Evolutionary conservation across 345 rosid genomes (phyloP).

Genomic region (Rhizophora apiculata): DNA sequence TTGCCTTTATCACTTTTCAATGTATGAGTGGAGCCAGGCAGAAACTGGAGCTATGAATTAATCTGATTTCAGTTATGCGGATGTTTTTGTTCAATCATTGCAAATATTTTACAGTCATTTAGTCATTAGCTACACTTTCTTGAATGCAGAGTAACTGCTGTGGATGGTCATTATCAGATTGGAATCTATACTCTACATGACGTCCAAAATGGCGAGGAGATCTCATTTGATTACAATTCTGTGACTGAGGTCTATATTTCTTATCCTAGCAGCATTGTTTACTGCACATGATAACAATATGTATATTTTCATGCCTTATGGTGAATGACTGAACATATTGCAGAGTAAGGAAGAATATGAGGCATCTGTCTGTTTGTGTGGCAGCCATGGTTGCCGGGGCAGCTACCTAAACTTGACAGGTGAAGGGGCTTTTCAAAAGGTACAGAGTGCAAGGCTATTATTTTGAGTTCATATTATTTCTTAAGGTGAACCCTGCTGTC

Average conservation of each 20-base stretch:
- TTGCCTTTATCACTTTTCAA: neutral
- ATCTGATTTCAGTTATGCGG: neutral
- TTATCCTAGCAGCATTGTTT: conserved; percentile 11
- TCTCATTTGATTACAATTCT: conserved; percentile 96
- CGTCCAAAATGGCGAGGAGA: conserved; percentile 91
- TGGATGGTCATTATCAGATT: conserved; percentile 96
- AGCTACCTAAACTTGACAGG: conserved; percentile 99
- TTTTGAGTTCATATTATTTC: neutral
- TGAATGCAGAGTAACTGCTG: conserved; percentile 89
- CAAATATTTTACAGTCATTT: neutral
- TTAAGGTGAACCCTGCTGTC: no score
- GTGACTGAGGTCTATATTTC: conserved; percentile 82
- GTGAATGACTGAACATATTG: conserved; percentile 25
- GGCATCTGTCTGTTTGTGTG: conserved; percentile 99
- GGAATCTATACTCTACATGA: conserved; percentile 81
- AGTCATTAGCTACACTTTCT: neutral
- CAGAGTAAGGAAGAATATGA: conserved; percentile 99
- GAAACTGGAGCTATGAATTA: neutral
- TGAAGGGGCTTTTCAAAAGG: conserved; percentile 98
- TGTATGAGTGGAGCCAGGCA: neutral
- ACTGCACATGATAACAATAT: neutral
- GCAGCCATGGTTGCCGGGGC: conserved; percentile 99
- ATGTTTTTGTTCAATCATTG: neutral
- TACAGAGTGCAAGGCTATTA: conserved; percentile 18
- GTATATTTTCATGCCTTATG: conserved; percentile 11